Evolutionary conservation across 2,329 filamentous ascomycete genomes (phyloP), one percentile per base, ranked within the genome.

Genomic region (Decorospora gaudefroyi): DNA sequence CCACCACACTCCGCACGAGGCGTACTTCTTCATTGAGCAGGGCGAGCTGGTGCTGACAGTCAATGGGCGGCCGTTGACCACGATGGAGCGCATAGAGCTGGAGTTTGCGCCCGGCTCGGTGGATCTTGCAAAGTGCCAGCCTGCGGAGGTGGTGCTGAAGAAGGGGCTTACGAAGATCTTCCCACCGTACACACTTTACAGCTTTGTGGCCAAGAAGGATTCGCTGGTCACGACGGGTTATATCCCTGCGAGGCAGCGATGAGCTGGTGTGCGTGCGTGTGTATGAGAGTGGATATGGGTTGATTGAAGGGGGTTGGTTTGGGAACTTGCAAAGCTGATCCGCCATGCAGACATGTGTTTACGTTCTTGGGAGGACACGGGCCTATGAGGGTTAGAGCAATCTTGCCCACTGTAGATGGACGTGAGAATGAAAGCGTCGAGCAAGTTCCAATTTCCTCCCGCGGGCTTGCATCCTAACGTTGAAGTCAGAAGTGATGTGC

Each of bases 21-120:
- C 9, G 3, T 43, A 43, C 2, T 37, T 30, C 3, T 7, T 43
- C 3, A 26, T 27, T 1, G 40, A 43, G 13, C 26, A 43, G 2
- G 40, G 40, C 19, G 32, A 43, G 26, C 18, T 27, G 10, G 16
- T 23, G 16, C 19, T 43, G 9, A 25, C 17, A 25, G n/a, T 37
- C 16, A 42, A 43, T 3, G 40, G 40, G 1, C 16, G 40, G 21
- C 40, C 40, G 3, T 31, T 43, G 40, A 37, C 25, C 1, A 27
- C 18, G 0, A n/a, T 1, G 12, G 40, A 43, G 15, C 19, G 19
- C 13, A 4, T 13, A 4, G 12, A 26, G n/a, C 16, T 43, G 2
- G 26, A 31, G 12, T 7, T 13, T 18, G 26, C 18, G 6, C 32
- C 32, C 9, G 19, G 9, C 9, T 10, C 28, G 4, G 15, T 43